Evolutionary conservation across 495 filamentous ascomycete genomes (phyloP), one percentile per base, ranked within the genome.

Genomic region (Talaromyces borbonicus): DNA sequence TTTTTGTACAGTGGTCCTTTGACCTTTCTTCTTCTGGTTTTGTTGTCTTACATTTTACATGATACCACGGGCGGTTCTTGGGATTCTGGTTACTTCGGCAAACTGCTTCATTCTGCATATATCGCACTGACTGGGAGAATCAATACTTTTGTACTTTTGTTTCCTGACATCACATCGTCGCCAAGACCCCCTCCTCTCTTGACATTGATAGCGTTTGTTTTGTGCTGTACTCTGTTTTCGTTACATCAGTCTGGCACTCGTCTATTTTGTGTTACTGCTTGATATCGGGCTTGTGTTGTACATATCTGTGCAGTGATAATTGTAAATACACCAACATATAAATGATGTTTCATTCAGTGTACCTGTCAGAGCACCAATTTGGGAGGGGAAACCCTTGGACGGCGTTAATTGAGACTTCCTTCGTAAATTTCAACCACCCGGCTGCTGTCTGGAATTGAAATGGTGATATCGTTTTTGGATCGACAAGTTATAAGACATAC

Each of bases 81-180:
- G 43, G 24, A 26, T 46, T 46, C 43, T 46, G 43, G 33, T 41
- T 46, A 44, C 26, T 20, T 19, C 42, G 42, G 42, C 39, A 38
- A 11, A 23, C 14, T 8, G 7, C 27, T 33, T 46, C 30, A 23
- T 22, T 46, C 20, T 18, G 35, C n/a, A n/a, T n/a, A n/a, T n/a
- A n/a, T n/a, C n/a, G n/a, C n/a, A n/a, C n/a, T 38, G 35, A 44
- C 41, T 44, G 41, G 41, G 41, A 44, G 41, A 44, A 44, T 38
- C n/a, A n/a, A 11, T 18, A 9, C 8, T 38, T 44, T 44, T 6
- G 9, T 5, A 8, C 32, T 22, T 30, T 23, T 8, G 14, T 23
- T 43, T 30, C 14, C 5, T 19, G 7, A 20, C 25, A 23, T 43
- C 19, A 7, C 12, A 16, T 43, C 14, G 25, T 27, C 1, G 22